Evolutionary conservation across 805 yeast genomes (phyloP).

Genomic region (Starmerella tilneyi): DNA sequence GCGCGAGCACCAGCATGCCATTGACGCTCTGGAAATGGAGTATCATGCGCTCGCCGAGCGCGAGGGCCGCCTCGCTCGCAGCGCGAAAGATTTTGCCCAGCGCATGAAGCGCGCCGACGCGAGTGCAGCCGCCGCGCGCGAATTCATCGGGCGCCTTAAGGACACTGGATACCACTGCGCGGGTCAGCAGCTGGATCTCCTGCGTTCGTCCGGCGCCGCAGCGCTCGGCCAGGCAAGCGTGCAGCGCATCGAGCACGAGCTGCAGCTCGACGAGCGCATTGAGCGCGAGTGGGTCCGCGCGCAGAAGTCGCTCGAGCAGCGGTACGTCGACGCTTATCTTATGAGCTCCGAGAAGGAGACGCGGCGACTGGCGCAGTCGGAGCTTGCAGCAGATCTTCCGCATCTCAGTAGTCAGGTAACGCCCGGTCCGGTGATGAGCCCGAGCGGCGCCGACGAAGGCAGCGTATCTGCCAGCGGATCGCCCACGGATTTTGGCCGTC

Average conservation of each 20-base stretch:
- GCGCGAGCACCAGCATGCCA: slow-evolving; percentile 11
- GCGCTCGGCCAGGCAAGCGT: not conserved
- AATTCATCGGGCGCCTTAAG: slow-evolving; percentile 4
- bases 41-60: slow-evolving; percentile 11
- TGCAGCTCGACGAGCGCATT: slow-evolving; percentile 18
- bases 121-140: not conserved
- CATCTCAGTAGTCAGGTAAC: too few relatives aligned
- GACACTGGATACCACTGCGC: not conserved
- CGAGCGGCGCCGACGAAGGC: not conserved
- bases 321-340: slow-evolving; percentile 31
- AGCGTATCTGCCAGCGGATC: not conserved
- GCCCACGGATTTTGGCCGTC: not conserved
- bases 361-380: not conserved
- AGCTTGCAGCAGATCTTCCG: not conserved
- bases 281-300: slow-evolving; percentile 33
- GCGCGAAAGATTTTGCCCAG: slow-evolving; percentile 1
- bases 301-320: slow-evolving; percentile 30
- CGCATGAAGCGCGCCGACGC: not conserved
- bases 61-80: slow-evolving; percentile 6
- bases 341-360: slow-evolving; percentile 5
- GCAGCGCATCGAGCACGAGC: slow-evolving; percentile 13
- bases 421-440: too few relatives aligned
- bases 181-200: slow-evolving; percentile 6
- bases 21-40: slow-evolving; percentile 21
- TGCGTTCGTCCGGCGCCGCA: slow-evolving; percentile 1